Percentiles rank a stretch among this genome's conserved stretches.
phyloP scores from a whole-genome alignment of 768 basidiomycete genomes.

The Galerina sulciceps region DNA sequence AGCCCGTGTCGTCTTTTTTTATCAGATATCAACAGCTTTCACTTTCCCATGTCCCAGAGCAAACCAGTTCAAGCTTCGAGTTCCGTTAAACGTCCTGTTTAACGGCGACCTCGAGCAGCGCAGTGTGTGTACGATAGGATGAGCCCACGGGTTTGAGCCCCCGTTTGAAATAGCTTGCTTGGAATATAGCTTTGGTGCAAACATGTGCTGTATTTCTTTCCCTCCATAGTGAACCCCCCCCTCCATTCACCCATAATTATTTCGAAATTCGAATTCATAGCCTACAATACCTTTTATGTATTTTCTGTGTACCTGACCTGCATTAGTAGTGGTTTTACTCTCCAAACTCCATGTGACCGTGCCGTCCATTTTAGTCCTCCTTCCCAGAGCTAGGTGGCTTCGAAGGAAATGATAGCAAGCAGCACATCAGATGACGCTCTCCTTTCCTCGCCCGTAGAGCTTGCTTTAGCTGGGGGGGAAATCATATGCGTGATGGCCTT shows the following conservation, averaged over 20 bases:
- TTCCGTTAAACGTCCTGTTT: conserved; percentile 59
- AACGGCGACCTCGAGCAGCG: background rate
- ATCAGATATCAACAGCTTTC: conserved; percentile 88
- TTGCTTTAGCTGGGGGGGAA: too few species aligned
- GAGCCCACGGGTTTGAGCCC: background rate
- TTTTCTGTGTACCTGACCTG: conserved; percentile 16
- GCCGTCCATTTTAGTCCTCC: too few species aligned
- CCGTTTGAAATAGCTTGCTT: background rate
- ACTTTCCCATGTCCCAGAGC: conserved; percentile 76
- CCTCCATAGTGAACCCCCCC: background rate
- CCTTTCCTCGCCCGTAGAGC: too few species aligned
- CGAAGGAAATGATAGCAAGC: too few species aligned
- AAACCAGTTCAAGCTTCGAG: conserved; percentile 80
- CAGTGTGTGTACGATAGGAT: conserved; percentile 10
- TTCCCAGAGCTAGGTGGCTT: too few species aligned
- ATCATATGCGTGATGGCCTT: too few species aligned
- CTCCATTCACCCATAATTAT: background rate
- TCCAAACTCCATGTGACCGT: conserved; percentile 11
- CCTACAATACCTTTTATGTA: conserved; percentile 15
- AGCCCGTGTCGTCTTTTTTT: background rate
- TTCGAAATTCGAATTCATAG: background rate
- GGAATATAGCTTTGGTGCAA: background rate
- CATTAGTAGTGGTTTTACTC: conserved; percentile 1
- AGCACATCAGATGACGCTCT: too few species aligned
- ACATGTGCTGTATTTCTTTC: background rate